Base-by-base conservation (phyloP, 1,284 basidiomycete species). In the Volvariella volvacea region DNA sequence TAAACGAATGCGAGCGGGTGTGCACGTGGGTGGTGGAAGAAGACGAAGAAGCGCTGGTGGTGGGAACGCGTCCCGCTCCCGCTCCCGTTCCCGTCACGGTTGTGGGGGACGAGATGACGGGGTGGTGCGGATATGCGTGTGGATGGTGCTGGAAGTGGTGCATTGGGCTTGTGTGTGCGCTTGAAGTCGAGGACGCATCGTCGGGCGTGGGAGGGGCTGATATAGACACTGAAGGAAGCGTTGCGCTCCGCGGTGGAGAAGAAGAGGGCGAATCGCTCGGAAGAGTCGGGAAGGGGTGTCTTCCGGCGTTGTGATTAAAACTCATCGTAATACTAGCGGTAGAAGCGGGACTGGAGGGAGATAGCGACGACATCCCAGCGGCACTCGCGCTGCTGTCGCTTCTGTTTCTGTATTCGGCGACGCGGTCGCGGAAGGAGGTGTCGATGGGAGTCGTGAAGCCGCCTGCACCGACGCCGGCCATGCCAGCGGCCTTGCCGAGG, bases 1-100 rank as follows among this genome's bases (percentile, higher is more conserved):
- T 79, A 51, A 85, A 84, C 1, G 81, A 74, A 51, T 83, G 79
- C 22, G 79, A 81, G 28, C 79, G 74, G 19, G 68, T 70, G 54
- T 80, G 79, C 4, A 74, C 68, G 50, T 65, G 65, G 1, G 54
- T 50, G 31, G 59, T 28, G 25, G 53, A n/a, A 52, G 48, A 3
- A 49, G 36, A 36, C 25, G 25, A 28, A 12, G 25, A 28, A 28
- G 25, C 12, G 25, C 12, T 28, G 12, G 25, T 6, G 6, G 25
- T 28, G 25, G 25, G 25, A 28, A 28, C 12, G 25, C 25, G 25
- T 12, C 6, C 25, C 12, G 25, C 12, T 28, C 25, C 25, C 6
- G 25, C 25, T n/a, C n/a, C n/a, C n/a, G n/a, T n/a, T n/a, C n/a
- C n/a, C n/a, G n/a, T n/a, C n/a, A n/a, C n/a, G n/a, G n/a, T n/a